Conservation (phyloP, 768 basidiomycete species). For the Heimioporus sp. region DNA sequence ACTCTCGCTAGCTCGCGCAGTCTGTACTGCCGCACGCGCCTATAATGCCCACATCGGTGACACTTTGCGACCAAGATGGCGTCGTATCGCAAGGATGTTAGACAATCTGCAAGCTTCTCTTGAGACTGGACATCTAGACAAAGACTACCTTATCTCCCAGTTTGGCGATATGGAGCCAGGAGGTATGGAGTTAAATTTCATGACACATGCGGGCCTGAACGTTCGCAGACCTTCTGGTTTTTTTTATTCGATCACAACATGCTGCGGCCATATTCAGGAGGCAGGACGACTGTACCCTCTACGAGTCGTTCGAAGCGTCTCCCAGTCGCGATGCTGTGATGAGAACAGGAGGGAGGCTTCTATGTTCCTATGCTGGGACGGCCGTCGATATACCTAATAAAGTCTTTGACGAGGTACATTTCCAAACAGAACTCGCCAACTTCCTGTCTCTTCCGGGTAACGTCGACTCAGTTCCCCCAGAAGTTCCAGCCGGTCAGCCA, state of each 20-base stretch:
- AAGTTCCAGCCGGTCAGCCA: neutral
- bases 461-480: too few species aligned
- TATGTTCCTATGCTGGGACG: constrained; percentile 39
- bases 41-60: neutral
- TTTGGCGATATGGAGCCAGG: neutral
- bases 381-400: constrained; percentile 31
- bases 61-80: neutral
- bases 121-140: neutral
- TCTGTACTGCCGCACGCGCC: neutral
- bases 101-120: neutral
- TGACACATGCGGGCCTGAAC: neutral
- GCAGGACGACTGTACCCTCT: constrained; percentile 19
- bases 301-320: constrained; percentile 44
- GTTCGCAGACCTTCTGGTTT: constrained; percentile 31
- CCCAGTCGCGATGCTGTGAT: constrained; percentile 16
- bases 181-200: neutral
- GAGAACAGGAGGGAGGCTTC: neutral
- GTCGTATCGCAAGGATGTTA: constrained; percentile 2
- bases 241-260: constrained; percentile 28
- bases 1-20: neutral
- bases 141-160: neutral
- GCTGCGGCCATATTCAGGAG: constrained; percentile 31
- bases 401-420: neutral
- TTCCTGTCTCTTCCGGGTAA: neutral
- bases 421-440: neutral